Base-by-base conservation (phyloP, 106 monocot species). In the Alisma plantagoaquatica region DNA sequence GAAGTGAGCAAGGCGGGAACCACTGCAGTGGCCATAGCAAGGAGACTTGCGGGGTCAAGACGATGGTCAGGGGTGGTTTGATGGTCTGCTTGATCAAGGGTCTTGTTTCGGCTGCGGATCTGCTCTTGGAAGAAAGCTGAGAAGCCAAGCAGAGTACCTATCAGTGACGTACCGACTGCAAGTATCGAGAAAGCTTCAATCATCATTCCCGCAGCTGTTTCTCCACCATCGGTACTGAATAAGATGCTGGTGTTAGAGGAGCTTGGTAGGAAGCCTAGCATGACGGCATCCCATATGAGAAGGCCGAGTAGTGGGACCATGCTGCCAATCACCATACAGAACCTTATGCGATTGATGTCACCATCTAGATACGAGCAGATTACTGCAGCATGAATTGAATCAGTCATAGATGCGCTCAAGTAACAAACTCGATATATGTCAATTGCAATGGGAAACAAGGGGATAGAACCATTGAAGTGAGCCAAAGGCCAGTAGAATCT, bases 291-390 rank as follows among this genome's bases (percentile, higher is more conserved):
- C 80, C 80, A 81, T 16, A 62, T 23, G 41, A 81, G 75, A 31
- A 81, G 60, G 44, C 48, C 57, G 2, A 81, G 29, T 16, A 80
- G 49, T 22, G 80, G 80, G n/a, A 80, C 74, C 21, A 81, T 20
- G 45, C 80, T 81, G 2, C 80, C 80, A 20, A 81, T 53, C 20
- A 75, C 16, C 33, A 81, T 53, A 23, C 75, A 71, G 2, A 67
- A 18, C 50, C 68, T 71, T 57, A 75, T 72, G 29, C 75, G 65
- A 9, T 2, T n/a, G 22, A 71, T 66, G 70, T 81, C 80, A 33
- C 75, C 67, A 51, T 70, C 80, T 29, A 81, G 75, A 54, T 81
- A 81, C 33, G 75, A 66, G 55, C 75, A 81, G 14, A 81, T 75
- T 45, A 81, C 75, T 72, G 62, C 16, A 44, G 17, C n/a, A n/a